Evolutionary conservation across 257 asterid species (phyloP).

Genomic region (Oldenlandia corymbosa): DNA sequence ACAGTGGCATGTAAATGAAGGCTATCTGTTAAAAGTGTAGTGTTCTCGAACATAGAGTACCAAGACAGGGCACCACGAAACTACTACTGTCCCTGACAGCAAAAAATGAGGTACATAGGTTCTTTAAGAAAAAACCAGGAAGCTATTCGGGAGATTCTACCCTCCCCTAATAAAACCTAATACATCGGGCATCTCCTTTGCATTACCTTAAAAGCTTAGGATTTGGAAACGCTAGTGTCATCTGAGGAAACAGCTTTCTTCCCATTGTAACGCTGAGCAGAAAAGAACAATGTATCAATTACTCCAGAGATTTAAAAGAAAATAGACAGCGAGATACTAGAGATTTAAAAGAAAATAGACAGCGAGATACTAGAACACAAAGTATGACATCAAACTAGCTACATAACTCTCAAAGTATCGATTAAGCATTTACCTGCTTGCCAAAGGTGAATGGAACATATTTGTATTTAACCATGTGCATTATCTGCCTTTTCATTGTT

Average conservation of each 20-base stretch:
- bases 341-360: too few species aligned
- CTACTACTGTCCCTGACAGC: slow-evolving; percentile 1
- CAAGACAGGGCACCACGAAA: slow-evolving; percentile 4
- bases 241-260: slow-evolving; percentile 62
- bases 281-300: neutral
- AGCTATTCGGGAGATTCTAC: slow-evolving; percentile 13
- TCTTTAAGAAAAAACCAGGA: slow-evolving; percentile 1
- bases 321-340: too few species aligned
- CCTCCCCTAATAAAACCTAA: slow-evolving; percentile 25
- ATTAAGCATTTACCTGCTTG: slow-evolving; percentile 56
- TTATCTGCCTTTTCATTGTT: slow-evolving; percentile 96
- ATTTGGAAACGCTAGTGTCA: slow-evolving; percentile 45
- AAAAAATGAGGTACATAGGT: slow-evolving; percentile 4
- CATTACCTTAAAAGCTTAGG: slow-evolving; percentile 44
- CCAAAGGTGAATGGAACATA: slow-evolving; percentile 94
- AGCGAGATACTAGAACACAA: neutral
- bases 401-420: neutral
- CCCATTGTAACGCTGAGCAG: slow-evolving; percentile 70
- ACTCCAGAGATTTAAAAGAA: neutral
- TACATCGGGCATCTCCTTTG: slow-evolving; percentile 25
- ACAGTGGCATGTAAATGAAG: slow-evolving; percentile 11
- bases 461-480: slow-evolving; percentile 92
- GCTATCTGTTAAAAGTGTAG: slow-evolving; percentile 8
- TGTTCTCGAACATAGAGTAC: slow-evolving; percentile 11
- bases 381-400: neutral